These are phyloP conservation scores for Volutella citrinella DNA, from an alignment of 2,329 filamentous ascomycete genomes.

Conservation along the genomic window DNA sequence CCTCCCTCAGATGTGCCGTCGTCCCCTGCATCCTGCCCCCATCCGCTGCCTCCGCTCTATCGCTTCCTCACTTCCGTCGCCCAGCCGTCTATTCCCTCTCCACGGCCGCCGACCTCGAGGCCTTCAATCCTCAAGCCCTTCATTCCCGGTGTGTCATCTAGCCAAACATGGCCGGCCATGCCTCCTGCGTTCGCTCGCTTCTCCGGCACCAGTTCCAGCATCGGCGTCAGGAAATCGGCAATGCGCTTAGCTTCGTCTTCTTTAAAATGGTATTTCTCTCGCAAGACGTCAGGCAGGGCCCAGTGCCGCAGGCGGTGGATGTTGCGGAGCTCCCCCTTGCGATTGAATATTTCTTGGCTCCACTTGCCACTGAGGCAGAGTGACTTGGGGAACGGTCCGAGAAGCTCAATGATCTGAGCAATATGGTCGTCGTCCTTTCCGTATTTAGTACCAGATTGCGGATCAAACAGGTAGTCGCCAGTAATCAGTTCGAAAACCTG, in stretches of 20 bases:
- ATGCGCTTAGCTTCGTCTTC: slow-evolving; percentile 76
- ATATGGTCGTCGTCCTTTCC: slow-evolving; percentile 99
- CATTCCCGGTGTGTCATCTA: slow-evolving; percentile 88
- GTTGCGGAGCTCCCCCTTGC: slow-evolving; percentile 94
- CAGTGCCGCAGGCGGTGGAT: slow-evolving; percentile 96
- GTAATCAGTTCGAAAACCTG: slow-evolving; percentile 97
- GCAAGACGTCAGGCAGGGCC: slow-evolving; percentile 87
- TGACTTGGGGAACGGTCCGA: slow-evolving; percentile 89
- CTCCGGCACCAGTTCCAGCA: slow-evolving; percentile 86
- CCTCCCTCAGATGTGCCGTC: no score
- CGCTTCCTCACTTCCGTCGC: slow-evolving; percentile 82
- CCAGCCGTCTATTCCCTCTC: slow-evolving; percentile 95
- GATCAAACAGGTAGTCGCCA: slow-evolving; percentile 97
- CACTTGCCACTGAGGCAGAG: slow-evolving; percentile 92
- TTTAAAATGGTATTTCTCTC: slow-evolving; percentile 95
- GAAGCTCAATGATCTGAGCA: slow-evolving; percentile 95
- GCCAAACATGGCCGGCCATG: slow-evolving; percentile 82
- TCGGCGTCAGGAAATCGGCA: slow-evolving; percentile 79
- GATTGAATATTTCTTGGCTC: slow-evolving; percentile 98
- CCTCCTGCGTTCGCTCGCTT: slow-evolving; percentile 92
- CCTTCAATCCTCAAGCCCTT: slow-evolving; percentile 69
- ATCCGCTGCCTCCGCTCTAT: slow-evolving; percentile 44
- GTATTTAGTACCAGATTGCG: slow-evolving; percentile 97
- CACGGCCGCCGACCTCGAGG: slow-evolving; percentile 74
- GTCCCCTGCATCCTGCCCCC: no score